Evolutionary conservation across 2,329 filamentous ascomycete genomes (phyloP).

Genomic region (Didymella pomorum): DNA sequence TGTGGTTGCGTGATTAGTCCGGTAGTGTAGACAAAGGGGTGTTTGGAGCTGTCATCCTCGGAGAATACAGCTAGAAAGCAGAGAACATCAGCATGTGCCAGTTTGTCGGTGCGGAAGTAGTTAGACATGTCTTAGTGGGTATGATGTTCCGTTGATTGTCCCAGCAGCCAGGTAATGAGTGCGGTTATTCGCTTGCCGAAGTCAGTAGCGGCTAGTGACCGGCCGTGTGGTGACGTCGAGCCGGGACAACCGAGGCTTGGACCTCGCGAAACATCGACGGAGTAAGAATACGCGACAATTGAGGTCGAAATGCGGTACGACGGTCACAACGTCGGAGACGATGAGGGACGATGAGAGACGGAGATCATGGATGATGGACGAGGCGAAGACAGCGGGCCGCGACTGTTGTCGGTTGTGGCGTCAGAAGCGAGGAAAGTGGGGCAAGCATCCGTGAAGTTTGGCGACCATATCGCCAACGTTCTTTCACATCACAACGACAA

Average conservation of each 20-base stretch:
- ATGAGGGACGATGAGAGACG: background rate
- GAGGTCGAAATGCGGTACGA: background rate
- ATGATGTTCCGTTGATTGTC: background rate
- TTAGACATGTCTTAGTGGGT: constrained; percentile 5
- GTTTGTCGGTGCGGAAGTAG: background rate
- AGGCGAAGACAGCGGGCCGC: too few species aligned
- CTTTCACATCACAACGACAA: background rate
- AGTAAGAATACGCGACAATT: background rate
- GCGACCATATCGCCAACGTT: background rate
- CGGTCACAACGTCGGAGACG: background rate
- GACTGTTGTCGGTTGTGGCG: constrained; percentile 12
- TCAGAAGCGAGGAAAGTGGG: constrained; percentile 5
- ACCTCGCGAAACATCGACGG: background rate
- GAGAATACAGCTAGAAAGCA: constrained; percentile 9
- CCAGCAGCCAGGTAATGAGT: constrained; percentile 10
- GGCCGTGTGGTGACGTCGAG: constrained; percentile 13
- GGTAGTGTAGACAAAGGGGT: constrained; percentile 13
- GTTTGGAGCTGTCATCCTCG: background rate
- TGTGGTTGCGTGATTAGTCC: constrained; percentile 4
- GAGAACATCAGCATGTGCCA: constrained; percentile 7
- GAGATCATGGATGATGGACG: background rate
- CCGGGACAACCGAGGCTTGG: constrained; percentile 7
- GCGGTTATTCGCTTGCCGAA: constrained; percentile 1
- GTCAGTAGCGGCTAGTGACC: background rate
- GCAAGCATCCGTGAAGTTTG: background rate